A percentile compares a stretch with the other conserved stretches of the same genome.
Evolutionary conservation across 2,329 filamentous ascomycete genomes (phyloP).

Genomic region (Cordyceps farinosa): DNA sequence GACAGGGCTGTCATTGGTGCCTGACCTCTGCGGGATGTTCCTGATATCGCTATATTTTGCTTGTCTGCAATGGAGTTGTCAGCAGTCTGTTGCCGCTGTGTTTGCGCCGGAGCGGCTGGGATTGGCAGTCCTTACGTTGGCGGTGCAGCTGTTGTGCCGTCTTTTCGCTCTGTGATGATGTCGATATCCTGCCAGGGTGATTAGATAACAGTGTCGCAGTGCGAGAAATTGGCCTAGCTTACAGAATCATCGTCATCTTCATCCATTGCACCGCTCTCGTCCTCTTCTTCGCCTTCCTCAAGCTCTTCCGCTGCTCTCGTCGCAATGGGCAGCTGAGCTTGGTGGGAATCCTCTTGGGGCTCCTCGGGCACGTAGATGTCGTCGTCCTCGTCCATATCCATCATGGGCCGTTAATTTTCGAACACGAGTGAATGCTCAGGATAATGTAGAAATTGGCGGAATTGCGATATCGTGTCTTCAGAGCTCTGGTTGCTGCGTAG

Average conservation of each 20-base stretch:
- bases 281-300: constrained; percentile 63
- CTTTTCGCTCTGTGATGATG: constrained; percentile 65
- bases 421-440: neutral
- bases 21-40: constrained; percentile 60
- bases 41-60: constrained; percentile 62
- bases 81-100: neutral
- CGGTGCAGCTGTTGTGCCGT: constrained; percentile 57
- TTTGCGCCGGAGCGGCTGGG: neutral
- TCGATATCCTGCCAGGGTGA: constrained; percentile 54
- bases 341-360: constrained; percentile 36
- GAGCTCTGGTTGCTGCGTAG: neutral
- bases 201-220: neutral
- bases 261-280: constrained; percentile 58
- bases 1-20: constrained; percentile 47
- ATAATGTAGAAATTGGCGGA: neutral
- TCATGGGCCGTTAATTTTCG: constrained; percentile 30
- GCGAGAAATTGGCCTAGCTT: constrained; percentile 17
- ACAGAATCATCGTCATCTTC: constrained; percentile 57
- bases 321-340: constrained; percentile 28
- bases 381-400: constrained; percentile 67
- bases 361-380: constrained; percentile 65
- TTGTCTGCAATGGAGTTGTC: constrained; percentile 40
- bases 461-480: neutral
- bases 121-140: constrained; percentile 45
- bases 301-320: constrained; percentile 48